These are phyloP conservation scores for Coprinellus micaceus DNA, from an alignment of 768 basidiomycete genomes.

Conservation along the genomic window DNA sequence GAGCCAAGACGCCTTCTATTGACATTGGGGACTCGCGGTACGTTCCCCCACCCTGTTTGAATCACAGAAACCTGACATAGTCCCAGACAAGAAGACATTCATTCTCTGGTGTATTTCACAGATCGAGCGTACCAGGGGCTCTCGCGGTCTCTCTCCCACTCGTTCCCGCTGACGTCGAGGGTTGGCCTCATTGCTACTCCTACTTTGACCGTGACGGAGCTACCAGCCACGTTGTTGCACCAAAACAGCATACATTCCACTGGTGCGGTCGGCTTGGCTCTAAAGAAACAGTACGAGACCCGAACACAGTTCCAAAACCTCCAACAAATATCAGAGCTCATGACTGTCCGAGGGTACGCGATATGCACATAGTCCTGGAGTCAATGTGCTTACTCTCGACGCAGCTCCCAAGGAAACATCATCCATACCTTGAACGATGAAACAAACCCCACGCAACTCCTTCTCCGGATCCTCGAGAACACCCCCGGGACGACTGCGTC, in stretches of 20 bases:
- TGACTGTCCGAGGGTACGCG: conserved; percentile 54
- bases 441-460: conserved; percentile 56
- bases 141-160: conserved; percentile 33
- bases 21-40: conserved; percentile 36
- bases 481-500: background rate
- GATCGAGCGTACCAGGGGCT: conserved; percentile 59
- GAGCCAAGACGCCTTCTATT: conserved; percentile 18
- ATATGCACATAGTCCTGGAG: background rate
- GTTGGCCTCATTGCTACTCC: conserved; percentile 68
- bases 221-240: conserved; percentile 65
- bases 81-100: conserved; percentile 12
- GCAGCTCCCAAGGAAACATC: conserved; percentile 71
- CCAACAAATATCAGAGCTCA: conserved; percentile 37
- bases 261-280: conserved; percentile 69
- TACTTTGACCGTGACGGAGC: conserved; percentile 77
- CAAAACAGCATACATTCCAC: conserved; percentile 51
- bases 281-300: conserved; percentile 22
- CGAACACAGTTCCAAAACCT: conserved; percentile 36
- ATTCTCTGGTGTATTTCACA: conserved; percentile 31
- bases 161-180: conserved; percentile 46
- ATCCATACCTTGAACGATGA: conserved; percentile 49
- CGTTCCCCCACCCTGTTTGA: conserved; percentile 4
- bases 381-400: background rate
- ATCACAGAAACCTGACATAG: conserved; percentile 7
- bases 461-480: conserved; percentile 33